These are phyloP conservation scores for Datura wrightii DNA, from an alignment of 257 asterid genomes.

Conservation along the genomic window DNA sequence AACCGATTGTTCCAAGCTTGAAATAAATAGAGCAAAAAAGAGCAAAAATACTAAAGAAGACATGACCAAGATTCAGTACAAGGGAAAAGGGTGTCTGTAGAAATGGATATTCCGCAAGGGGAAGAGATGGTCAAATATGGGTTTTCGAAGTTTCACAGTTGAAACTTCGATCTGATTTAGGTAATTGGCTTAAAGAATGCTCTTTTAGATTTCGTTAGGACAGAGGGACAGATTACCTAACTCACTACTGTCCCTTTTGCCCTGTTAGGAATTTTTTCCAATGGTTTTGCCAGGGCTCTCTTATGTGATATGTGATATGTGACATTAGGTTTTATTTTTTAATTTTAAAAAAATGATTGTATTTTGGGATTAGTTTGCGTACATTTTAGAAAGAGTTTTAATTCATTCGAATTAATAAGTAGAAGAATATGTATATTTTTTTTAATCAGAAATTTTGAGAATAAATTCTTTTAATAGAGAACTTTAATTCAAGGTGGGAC, in stretches of 20 bases:
- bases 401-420: too few species aligned
- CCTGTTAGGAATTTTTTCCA: too few species aligned
- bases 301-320: too few species aligned
- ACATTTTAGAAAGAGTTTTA: too few species aligned
- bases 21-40: slow-evolving; percentile 42
- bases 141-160: not conserved
- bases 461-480: too few species aligned
- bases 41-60: slow-evolving; percentile 25
- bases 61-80: slow-evolving; percentile 24
- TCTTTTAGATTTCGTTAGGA: not conserved
- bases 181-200: not conserved
- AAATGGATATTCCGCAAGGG: not conserved
- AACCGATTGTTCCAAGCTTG: slow-evolving; percentile 33
- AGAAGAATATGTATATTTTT: too few species aligned
- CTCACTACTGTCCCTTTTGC: slow-evolving; percentile 54
- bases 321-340: too few species aligned
- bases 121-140: not conserved
- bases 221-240: slow-evolving; percentile 43
- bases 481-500: too few species aligned
- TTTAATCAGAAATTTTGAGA: too few species aligned
- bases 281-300: not conserved
- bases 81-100: not conserved
- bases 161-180: not conserved
- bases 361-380: too few species aligned
- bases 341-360: too few species aligned